Conservation (phyloP, 2,329 filamentous ascomycete species). For the Trichoderma lentiforme region DNA sequence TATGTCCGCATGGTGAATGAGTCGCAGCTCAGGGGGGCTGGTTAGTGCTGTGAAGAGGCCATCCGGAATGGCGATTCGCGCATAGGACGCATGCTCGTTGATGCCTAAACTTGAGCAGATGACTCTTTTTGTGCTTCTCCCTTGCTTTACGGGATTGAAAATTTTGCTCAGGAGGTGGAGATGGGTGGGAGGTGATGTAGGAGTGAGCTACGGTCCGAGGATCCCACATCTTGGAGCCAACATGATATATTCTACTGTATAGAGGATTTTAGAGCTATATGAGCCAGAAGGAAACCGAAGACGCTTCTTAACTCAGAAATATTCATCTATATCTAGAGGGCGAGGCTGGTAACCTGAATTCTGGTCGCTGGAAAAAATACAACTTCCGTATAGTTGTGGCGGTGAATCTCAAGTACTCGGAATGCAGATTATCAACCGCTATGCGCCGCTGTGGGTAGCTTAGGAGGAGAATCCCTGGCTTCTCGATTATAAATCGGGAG, state of each 20-base stretch:
- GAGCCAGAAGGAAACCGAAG: too few relatives aligned
- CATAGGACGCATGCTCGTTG: not conserved
- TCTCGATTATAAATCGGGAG: not conserved
- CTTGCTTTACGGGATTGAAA: not conserved
- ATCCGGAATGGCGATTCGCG: not conserved
- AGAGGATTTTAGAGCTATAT: not conserved
- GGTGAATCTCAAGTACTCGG: not conserved
- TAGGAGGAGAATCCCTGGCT: not conserved
- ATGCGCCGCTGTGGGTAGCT: not conserved
- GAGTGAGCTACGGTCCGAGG: not conserved
- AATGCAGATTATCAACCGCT: not conserved
- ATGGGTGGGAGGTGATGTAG: not conserved
- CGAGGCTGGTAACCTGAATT: not conserved
- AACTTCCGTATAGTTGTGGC: not conserved
- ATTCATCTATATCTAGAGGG: not conserved
- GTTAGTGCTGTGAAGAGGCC: not conserved
- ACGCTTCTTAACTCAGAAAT: not conserved
- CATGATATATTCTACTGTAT: not conserved
- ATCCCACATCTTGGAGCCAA: not conserved
- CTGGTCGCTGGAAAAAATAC: not conserved
- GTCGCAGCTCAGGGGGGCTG: not conserved
- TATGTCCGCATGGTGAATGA: not conserved
- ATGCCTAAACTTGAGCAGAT: not conserved
- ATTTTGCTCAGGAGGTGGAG: not conserved
- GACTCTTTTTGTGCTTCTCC: not conserved